phyloP scores from a whole-genome alignment of 2,329 filamentous ascomycete species.

The Hysterium pulicare region DNA sequence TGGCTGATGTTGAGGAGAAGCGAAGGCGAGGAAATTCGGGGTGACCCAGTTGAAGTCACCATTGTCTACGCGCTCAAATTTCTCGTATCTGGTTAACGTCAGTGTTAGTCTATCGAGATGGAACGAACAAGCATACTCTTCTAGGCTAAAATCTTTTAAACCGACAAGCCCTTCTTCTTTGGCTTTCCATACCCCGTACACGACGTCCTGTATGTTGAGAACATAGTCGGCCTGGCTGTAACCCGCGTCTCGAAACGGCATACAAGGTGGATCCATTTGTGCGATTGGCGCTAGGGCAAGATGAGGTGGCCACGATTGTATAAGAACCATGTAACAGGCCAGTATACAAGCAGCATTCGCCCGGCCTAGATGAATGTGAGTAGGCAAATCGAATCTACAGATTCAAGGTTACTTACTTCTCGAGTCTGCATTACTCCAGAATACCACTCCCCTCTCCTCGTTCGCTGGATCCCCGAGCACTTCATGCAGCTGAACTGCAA shows the following conservation, averaged over 20 bases:
- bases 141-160: slow-evolving; percentile 89
- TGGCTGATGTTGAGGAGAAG: slow-evolving; percentile 83
- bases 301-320: slow-evolving; percentile 96
- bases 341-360: slow-evolving; percentile 93
- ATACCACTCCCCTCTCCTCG: slow-evolving; percentile 84
- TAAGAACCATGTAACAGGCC: slow-evolving; percentile 97
- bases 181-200: slow-evolving; percentile 98
- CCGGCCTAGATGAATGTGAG: slow-evolving; percentile 57
- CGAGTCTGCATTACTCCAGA: slow-evolving; percentile 91
- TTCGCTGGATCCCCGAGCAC: slow-evolving; percentile 89
- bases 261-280: slow-evolving; percentile 93
- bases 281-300: slow-evolving; percentile 91
- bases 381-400: slow-evolving; percentile 17
- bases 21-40: slow-evolving; percentile 91
- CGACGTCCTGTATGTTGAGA: slow-evolving; percentile 92
- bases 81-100: slow-evolving; percentile 67
- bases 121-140: slow-evolving; percentile 59
- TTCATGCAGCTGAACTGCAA: slow-evolving; percentile 93
- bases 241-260: slow-evolving; percentile 97
- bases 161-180: slow-evolving; percentile 93
- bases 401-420: slow-evolving; percentile 80
- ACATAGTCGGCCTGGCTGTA: slow-evolving; percentile 98
- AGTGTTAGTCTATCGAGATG: slow-evolving; percentile 8
- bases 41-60: slow-evolving; percentile 99
- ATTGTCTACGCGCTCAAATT: slow-evolving; percentile 91